Base-by-base conservation (phyloP, 768 basidiomycete species). In the Roridomyces roridus region DNA sequence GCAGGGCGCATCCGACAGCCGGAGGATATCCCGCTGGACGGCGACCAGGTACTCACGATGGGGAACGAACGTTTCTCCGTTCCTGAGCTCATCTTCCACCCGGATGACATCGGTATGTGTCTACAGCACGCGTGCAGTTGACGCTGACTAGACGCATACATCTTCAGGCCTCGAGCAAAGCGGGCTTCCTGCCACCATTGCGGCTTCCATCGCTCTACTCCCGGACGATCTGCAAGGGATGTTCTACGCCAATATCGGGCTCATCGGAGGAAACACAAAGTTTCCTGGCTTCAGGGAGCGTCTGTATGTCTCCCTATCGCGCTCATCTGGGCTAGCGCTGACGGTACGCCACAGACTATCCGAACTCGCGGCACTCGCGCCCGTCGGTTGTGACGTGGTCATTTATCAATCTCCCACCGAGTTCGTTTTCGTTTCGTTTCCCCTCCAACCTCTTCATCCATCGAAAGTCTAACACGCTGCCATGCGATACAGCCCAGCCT, bases 221-320 rank as follows among this genome's bases (percentile, higher is more conserved):
- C 92, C 93, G 0, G 76, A 80, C 46, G 93, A 96, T 65, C 65
- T 96, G 23, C 92, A 88, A 63, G 95, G 93, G 29, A 86, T 98
- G 89, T 97, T 94, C 72, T 98, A 94, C 94, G 86, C 86, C 29
- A 93, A 98, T 70, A 94, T 98, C 58, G 91, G 91, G 12, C 74
- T 96, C 60, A 85, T 94, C 66, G 96, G 96, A 45, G 96, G 96
- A 14, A 89, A 84, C 70, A 85, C 85, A 15, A 84, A 83, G 64
- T 85, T 95, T 62, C 78, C 85, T 39, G 91, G 89, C 6, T 89
- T 98, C 64, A 80, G 81, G 20, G 73, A 80, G 47, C 76, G 96
- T 74, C 72, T 98, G 95, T 96, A 34, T 8, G 31, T 34, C 10
- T n/a, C n/a, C n/a, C n/a, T 71, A 70, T 91, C 71, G 34, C 44